A percentile compares a stretch with the other conserved stretches of the same genome.
Conservation (phyloP, 2,329 filamentous ascomycete genomes). For the Podosphaera aphanis region DNA sequence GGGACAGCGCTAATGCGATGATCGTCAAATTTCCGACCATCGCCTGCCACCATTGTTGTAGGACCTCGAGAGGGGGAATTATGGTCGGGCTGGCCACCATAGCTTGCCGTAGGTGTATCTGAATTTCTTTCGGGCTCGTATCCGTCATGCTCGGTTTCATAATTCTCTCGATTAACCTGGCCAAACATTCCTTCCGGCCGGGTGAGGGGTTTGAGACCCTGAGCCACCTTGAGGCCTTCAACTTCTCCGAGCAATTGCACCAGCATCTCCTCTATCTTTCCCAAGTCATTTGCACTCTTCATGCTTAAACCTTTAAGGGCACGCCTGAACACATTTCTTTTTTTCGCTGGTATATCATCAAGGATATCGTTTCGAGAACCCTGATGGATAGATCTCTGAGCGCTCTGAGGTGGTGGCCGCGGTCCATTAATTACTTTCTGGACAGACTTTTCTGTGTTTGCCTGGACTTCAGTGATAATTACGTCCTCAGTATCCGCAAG, state of each 20-base stretch:
- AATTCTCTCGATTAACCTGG: conserved; percentile 35
- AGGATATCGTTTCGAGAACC: conserved; percentile 28
- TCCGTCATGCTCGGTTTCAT: conserved; percentile 40
- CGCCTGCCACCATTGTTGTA: conserved; percentile 17
- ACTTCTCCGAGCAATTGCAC: conserved; percentile 83
- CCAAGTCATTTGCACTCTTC: conserved; percentile 70
- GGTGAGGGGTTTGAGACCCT: conserved; percentile 24
- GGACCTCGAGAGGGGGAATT: conserved; percentile 34
- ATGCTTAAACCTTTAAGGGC: conserved; percentile 78
- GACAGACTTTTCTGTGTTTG: conserved; percentile 65
- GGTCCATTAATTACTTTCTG: conserved; percentile 69
- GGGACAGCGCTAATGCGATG: conserved; percentile 77
- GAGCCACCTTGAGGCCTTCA: conserved; percentile 47
- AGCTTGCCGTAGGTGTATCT: conserved; percentile 48
- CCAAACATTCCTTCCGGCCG: conserved; percentile 45
- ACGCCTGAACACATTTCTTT: conserved; percentile 78
- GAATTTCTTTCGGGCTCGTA: conserved; percentile 70
- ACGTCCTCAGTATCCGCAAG: conserved; percentile 76
- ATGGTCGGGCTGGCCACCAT: conserved; percentile 53
- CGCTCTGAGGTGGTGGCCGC: conserved; percentile 49
- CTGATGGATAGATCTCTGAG: conserved; percentile 20
- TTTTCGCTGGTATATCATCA: conserved; percentile 46
- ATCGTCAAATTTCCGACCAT: conserved; percentile 34
- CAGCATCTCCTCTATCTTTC: conserved; percentile 76
- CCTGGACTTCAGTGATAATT: conserved; percentile 68